Percentiles rank a stretch among this genome's conserved stretches.
These are phyloP conservation scores for Xylariaceae sp. DNA, from an alignment of 2,329 filamentous ascomycete species.

Conservation along the genomic window DNA sequence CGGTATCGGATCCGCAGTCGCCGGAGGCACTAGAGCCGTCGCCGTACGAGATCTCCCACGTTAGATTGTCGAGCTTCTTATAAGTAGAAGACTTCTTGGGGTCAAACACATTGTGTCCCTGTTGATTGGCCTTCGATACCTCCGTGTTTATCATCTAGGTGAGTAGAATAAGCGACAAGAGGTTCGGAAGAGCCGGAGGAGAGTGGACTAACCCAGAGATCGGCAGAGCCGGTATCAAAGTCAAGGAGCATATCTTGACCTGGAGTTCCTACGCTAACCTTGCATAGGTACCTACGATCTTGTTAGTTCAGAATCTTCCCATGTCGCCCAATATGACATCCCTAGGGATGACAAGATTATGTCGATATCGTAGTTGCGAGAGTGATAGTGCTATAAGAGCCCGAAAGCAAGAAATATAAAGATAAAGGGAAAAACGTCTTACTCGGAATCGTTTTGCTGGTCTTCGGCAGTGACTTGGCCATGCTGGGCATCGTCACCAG, in stretches of 20 bases:
- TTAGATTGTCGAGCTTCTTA: constrained; percentile 41
- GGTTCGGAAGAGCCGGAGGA: neutral
- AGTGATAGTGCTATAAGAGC: neutral
- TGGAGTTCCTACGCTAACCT: constrained; percentile 61
- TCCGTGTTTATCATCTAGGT: constrained; percentile 51
- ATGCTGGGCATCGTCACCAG: constrained; percentile 28
- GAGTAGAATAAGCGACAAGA: neutral
- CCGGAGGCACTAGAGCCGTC: constrained; percentile 65
- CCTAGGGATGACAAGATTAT: no score
- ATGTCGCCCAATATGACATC: no score
- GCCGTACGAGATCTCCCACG: constrained; percentile 65
- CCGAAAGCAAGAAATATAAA: no score
- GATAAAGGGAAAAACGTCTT: neutral
- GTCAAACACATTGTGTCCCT: constrained; percentile 54
- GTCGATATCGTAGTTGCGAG: neutral
- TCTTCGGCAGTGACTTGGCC: constrained; percentile 57
- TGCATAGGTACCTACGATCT: constrained; percentile 58
- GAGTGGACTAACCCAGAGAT: constrained; percentile 56
- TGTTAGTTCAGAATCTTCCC: constrained; percentile 21
- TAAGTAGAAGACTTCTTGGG: constrained; percentile 58
- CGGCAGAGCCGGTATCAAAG: constrained; percentile 68
- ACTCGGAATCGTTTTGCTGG: constrained; percentile 59
- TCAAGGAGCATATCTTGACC: constrained; percentile 57
- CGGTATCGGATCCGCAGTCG: constrained; percentile 57
- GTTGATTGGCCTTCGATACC: constrained; percentile 33